Evolutionary conservation across 164 flowering plant genomes (phyloP).

Genomic region (Vitis amurensis): DNA sequence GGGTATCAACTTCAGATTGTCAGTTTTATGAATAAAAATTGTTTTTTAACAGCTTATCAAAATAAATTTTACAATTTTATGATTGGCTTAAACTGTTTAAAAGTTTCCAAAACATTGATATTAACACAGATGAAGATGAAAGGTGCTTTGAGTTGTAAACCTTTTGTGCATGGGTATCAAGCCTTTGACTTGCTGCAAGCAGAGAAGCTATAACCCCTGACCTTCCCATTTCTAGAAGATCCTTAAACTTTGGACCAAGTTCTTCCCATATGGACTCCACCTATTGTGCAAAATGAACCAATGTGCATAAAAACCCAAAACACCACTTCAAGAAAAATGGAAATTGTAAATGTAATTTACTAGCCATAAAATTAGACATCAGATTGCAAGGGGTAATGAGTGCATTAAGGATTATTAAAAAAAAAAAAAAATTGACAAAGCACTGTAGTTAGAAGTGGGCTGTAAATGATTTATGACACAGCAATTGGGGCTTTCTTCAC

Average conservation of each 20-base stretch:
- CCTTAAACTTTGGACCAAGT: conserved; percentile 67
- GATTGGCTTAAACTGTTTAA: neutral
- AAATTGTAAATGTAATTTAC: neutral
- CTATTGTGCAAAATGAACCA: conserved; percentile 30
- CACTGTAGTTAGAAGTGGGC: too few relatives aligned
- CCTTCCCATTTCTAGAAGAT: conserved; percentile 74
- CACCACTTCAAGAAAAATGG: neutral
- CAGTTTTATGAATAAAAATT: neutral
- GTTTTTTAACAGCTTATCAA: neutral
- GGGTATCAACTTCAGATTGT: neutral
- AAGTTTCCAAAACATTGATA: neutral
- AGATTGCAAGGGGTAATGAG: too few relatives aligned
- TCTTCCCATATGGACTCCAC: conserved; percentile 76
- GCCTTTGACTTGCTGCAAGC: conserved; percentile 75
- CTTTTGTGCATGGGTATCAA: conserved; percentile 59
- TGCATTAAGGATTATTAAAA: too few relatives aligned
- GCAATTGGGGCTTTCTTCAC: too few relatives aligned
- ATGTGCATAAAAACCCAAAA: neutral
- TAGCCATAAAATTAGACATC: too few relatives aligned
- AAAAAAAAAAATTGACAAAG: too few relatives aligned
- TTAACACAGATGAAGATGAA: neutral
- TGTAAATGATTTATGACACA: too few relatives aligned
- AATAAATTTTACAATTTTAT: too few relatives aligned
- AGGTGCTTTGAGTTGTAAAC: conserved; percentile 23
- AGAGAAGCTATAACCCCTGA: conserved; percentile 90